A percentile compares a stretch with the other conserved stretches of the same genome.
These are phyloP conservation scores for Trichoderma asperellum DNA, from an alignment of 2,329 filamentous ascomycete genomes.

Conservation along the genomic window DNA sequence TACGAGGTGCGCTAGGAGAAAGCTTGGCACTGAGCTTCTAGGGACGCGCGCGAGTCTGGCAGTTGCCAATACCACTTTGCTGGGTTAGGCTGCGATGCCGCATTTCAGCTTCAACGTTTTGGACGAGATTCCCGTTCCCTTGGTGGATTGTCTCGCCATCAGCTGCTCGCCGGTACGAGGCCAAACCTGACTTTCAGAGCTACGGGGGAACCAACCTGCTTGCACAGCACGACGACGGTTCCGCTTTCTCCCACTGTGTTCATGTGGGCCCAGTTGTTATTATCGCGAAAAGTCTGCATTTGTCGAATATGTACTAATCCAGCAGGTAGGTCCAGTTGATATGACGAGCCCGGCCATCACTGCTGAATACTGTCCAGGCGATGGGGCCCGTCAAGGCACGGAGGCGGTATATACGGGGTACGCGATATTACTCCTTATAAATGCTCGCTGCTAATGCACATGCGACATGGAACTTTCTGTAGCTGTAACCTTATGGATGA, in stretches of 20 bases:
- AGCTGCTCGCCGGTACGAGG: neutral
- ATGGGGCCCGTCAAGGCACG: neutral
- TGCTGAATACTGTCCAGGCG: neutral
- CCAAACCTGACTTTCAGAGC: neutral
- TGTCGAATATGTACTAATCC: neutral
- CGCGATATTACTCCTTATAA: neutral
- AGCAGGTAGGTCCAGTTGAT: neutral
- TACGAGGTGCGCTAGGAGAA: conserved; percentile 26
- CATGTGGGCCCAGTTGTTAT: conserved; percentile 4
- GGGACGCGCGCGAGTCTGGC: neutral
- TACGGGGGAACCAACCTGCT: neutral
- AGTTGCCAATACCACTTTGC: neutral
- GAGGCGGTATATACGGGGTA: neutral
- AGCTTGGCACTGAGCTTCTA: conserved; percentile 25
- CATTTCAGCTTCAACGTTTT: conserved; percentile 1
- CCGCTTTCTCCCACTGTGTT: conserved; percentile 8
- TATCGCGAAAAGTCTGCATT: conserved; percentile 12
- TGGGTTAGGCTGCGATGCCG: neutral
- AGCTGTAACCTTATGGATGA: neutral
- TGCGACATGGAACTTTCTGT: neutral
- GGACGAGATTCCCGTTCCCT: neutral
- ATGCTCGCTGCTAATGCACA: neutral
- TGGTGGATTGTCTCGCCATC: neutral
- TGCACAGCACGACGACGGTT: neutral
- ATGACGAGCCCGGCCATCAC: neutral